These are phyloP conservation scores for Didymellaceae sp. DNA, from an alignment of 2,329 filamentous ascomycete species.

Conservation along the genomic window DNA sequence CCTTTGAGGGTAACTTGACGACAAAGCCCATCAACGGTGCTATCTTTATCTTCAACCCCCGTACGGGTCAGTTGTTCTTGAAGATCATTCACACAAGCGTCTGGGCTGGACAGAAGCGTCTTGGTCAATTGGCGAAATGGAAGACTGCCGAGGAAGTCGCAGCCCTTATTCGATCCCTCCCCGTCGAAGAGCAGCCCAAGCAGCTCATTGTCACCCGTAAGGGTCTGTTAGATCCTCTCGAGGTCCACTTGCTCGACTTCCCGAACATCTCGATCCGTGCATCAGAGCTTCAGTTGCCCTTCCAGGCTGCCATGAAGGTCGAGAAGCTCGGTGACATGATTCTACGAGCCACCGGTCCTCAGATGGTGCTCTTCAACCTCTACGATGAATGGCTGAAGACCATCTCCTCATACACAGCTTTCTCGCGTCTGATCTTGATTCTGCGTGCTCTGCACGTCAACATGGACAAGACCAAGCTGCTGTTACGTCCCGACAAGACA, in stretches of 20 bases:
- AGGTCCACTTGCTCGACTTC: constrained; percentile 97
- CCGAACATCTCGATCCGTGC: constrained; percentile 98
- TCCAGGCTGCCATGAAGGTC: constrained; percentile 99
- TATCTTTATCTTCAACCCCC: constrained; percentile 99
- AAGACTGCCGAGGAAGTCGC: constrained; percentile 99
- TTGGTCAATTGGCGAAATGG: constrained; percentile 98
- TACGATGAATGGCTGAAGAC: constrained; percentile 99
- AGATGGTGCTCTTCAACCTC: constrained; percentile 99
- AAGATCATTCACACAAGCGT: constrained; percentile 99
- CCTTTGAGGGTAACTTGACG: constrained; percentile 97
- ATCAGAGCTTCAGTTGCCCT: constrained; percentile 93
- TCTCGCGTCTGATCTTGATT: constrained; percentile 93
- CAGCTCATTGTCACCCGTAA: constrained; percentile 98
- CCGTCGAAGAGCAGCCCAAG: constrained; percentile 97
- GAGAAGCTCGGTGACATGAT: constrained; percentile 99
- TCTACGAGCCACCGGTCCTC: constrained; percentile 93
- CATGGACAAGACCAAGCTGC: constrained; percentile 95
- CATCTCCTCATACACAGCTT: constrained; percentile 97
- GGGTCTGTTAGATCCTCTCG: constrained; percentile 93
- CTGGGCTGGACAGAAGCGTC: constrained; percentile 98
- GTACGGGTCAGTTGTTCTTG: constrained; percentile 94
- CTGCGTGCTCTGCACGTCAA: constrained; percentile 96
- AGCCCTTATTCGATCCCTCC: constrained; percentile 90
- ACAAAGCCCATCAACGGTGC: constrained; percentile 99
- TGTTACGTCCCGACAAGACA: constrained; percentile 94